A percentile compares a stretch with the other conserved stretches of the same genome.
Conservation (phyloP, 2,329 filamentous ascomycete genomes). For the Calonectria pteridis region DNA sequence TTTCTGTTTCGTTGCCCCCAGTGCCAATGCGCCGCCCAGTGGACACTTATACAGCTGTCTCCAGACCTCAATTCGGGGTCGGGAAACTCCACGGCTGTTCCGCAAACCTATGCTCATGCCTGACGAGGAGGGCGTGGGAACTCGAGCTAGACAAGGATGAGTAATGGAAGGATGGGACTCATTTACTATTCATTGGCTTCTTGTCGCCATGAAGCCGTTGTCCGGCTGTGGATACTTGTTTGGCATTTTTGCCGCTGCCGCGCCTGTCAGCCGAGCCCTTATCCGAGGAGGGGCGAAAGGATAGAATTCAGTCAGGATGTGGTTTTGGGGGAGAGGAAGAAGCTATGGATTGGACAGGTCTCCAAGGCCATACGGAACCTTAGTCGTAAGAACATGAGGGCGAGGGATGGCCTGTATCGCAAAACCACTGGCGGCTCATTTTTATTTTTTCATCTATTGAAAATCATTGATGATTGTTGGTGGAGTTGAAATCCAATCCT, state of each 20-base stretch:
- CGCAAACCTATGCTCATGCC: conserved; percentile 22
- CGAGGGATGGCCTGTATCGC: neutral
- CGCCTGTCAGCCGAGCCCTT: conserved; percentile 29
- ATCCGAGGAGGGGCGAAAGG: conserved; percentile 17
- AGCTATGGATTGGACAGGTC: neutral
- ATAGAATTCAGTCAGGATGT: neutral
- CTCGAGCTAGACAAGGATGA: conserved; percentile 27
- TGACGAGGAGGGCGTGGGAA: conserved; percentile 36
- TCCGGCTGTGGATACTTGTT: conserved; percentile 21
- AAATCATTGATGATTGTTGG: conserved; percentile 20
- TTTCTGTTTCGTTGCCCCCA: conserved; percentile 34
- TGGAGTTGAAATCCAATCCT: conserved; percentile 17
- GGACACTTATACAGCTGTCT: conserved; percentile 8
- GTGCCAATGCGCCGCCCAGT: conserved; percentile 28
- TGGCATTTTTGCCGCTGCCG: conserved; percentile 26
- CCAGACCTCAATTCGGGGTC: neutral
- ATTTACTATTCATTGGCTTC: conserved; percentile 12
- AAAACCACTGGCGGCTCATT: neutral
- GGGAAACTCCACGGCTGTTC: conserved; percentile 17
- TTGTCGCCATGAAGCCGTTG: conserved; percentile 8
- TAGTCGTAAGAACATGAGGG: neutral
- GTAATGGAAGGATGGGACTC: neutral
- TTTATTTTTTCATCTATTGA: conserved; percentile 14
- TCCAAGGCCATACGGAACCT: neutral
- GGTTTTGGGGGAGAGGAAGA: neutral